A percentile compares a stretch with the other conserved stretches of the same genome.
phyloP scores from a whole-genome alignment of 345 rosid species.

The Cardamine resedifolia region DNA sequence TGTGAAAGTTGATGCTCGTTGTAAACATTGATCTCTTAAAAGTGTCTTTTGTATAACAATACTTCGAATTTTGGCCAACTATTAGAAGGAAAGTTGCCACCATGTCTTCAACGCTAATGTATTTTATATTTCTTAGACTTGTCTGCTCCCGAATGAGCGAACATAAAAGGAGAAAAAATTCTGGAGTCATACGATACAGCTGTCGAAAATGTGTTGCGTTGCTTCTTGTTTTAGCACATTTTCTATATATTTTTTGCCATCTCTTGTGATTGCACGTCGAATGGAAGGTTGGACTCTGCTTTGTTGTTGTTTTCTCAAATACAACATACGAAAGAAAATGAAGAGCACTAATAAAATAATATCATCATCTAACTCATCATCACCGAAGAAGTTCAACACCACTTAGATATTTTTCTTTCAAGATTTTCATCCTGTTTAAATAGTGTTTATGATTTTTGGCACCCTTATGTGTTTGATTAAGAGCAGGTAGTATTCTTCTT shows the following conservation, averaged over 20 bases:
- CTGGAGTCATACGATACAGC: too few relatives aligned
- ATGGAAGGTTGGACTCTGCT: too few relatives aligned
- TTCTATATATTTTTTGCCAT: too few relatives aligned
- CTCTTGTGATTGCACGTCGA: too few relatives aligned
- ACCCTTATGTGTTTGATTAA: not conserved
- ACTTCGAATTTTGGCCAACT: not conserved
- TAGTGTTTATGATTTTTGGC: not conserved
- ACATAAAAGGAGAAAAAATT: too few relatives aligned
- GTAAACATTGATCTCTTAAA: not conserved
- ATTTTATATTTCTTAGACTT: not conserved
- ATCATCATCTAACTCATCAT: too few relatives aligned
- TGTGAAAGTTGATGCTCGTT: not conserved
- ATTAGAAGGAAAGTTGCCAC: not conserved
- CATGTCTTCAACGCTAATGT: not conserved
- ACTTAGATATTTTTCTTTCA: not conserved
- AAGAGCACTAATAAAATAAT: too few relatives aligned
- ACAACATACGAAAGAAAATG: too few relatives aligned
- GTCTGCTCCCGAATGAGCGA: not conserved
- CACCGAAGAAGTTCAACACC: not conserved
- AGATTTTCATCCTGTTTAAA: not conserved
- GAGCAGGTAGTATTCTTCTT: not conserved
- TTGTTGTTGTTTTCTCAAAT: too few relatives aligned
- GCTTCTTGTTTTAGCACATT: too few relatives aligned
- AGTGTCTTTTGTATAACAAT: not conserved
- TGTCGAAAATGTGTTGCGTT: too few relatives aligned